Evolutionary conservation across 768 basidiomycete species (phyloP), one percentile per base, ranked within the genome.

Genomic region (Hypholoma sublateritium): DNA sequence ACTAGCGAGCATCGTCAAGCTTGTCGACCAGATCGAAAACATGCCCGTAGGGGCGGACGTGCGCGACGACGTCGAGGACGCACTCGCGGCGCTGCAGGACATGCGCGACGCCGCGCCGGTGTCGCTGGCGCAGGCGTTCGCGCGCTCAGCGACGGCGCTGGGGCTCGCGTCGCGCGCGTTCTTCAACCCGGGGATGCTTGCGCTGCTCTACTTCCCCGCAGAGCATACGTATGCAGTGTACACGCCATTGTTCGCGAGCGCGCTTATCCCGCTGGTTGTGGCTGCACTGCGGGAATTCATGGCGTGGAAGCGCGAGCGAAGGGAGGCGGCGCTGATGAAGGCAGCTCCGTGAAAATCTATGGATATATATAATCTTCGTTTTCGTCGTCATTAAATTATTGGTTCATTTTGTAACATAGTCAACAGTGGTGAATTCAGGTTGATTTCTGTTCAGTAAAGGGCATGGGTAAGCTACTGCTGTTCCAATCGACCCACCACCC

Each of bases 201-300:
- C 93, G 13, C 73, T 98, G 67, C 79, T 99, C 19, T 99, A 99
- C 72, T 98, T 98, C 73, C 97, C 97, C 19, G 88, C 93, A 17
- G 97, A 98, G 68, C 97, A 98, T 76, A 98, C 91, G 68, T 95
- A 94, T 69, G 95, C 95, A 2, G 93, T 99, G 8, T 98, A 98
- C 70, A 88, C 93, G 0, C 96, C 97, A 0, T 72, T 99, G 34
- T 98, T 99, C 69, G 96, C 93, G 2, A 95, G 93, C 47, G 82
- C 94, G 6, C 79, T 91, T 2, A 88, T 95, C 25, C 95, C 95
- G 5, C 70, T 98, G 52, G 57, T 94, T 9, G 86, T 91, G 2
- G 85, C 91, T 1, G 77, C 88, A 11, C 60, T 92, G 21, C 81
- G 85, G 67, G 95, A 96, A 70, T 50, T 90, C n/a, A 66, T 77